phyloP scores from a whole-genome alignment of 257 asterid species.

The Scutellaria minor region DNA sequence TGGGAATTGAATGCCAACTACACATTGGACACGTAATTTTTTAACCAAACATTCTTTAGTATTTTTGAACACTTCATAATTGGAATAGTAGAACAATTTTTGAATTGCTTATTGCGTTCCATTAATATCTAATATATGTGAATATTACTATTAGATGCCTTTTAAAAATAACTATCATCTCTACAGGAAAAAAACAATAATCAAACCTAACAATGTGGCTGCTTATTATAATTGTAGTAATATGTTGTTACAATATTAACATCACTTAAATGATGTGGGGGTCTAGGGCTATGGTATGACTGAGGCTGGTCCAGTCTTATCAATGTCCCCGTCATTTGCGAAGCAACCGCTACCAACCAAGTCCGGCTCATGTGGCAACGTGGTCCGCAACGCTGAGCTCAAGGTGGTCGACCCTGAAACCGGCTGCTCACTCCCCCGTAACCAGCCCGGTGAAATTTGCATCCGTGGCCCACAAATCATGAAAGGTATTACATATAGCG shows the following conservation, averaged over 20 bases:
- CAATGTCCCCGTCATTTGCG: constrained; percentile 79
- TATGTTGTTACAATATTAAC: too few species aligned
- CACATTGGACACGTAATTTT: too few species aligned
- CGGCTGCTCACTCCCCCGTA: constrained; percentile 78
- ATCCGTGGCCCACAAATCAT: constrained; percentile 87
- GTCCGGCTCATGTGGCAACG: constrained; percentile 91
- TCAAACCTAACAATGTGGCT: too few species aligned
- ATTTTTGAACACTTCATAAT: too few species aligned
- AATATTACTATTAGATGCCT: too few species aligned
- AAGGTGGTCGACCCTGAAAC: constrained; percentile 81
- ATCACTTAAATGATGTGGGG: neutral
- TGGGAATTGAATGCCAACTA: neutral
- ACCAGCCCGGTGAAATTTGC: constrained; percentile 83
- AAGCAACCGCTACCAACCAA: constrained; percentile 66
- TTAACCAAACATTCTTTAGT: neutral
- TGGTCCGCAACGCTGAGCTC: constrained; percentile 86
- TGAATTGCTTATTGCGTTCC: too few species aligned
- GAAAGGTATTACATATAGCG: constrained; percentile 49
- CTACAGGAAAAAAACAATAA: too few species aligned
- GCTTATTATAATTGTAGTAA: too few species aligned
- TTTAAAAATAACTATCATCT: too few species aligned
- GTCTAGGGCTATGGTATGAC: constrained; percentile 91
- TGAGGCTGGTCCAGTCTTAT: constrained; percentile 86
- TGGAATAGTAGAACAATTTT: too few species aligned
- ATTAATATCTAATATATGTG: too few species aligned